Evolutionary conservation across 208 protist genomes (phyloP), one percentile per base, ranked within the genome.

Genomic region (Wallacemonas sp.): DNA sequence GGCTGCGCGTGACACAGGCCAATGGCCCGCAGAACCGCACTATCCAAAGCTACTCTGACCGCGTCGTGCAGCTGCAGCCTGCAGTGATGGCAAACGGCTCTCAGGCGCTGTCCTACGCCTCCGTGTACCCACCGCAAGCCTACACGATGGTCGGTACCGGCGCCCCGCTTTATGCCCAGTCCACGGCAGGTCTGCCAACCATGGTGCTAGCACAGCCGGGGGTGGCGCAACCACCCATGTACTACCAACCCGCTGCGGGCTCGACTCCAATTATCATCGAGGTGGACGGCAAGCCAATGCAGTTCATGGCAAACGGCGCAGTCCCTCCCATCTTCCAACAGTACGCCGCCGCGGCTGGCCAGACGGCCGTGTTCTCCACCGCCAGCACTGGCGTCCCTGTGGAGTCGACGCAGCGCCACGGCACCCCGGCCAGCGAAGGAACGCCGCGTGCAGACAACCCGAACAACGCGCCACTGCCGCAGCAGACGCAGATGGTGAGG

Each of bases 1-100:
- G 76, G 12, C 66, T 92, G 21, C 77, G 76, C 29, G 85, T 92
- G 19, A 78, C 70, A 36, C 78, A 53, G 21, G 85, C 85, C 22
- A 73, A 65, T 15, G 85, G 85, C 0, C 75, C 75, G 6, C 71
- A 75, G 63, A 71, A 80, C 39, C 44, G 63, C 30, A 68, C 32
- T 22, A 60, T 62, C 15, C 61, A 64, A 12, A 37, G 60, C 15
- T 66, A 62, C 57, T 15, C 42, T 13, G 37, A 71, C 39, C 54
- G 48, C 57, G 46, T 76, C 2, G 64, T 71, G 48, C 70, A 76
- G 38, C 54, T 71, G 27, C 70, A 76, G 63, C 57, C 34, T 12
- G 53, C 61, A 24, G 27, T 36, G 32, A 21, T 39, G 37, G n/a
- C 58, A 6, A n/a, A 24, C 3, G 1, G 10, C 36, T 12, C 44